A percentile compares a stretch with the other conserved stretches of the same genome.
Evolutionary conservation across 768 basidiomycete species (phyloP).

Genomic region (Nidularia pulvinata): DNA sequence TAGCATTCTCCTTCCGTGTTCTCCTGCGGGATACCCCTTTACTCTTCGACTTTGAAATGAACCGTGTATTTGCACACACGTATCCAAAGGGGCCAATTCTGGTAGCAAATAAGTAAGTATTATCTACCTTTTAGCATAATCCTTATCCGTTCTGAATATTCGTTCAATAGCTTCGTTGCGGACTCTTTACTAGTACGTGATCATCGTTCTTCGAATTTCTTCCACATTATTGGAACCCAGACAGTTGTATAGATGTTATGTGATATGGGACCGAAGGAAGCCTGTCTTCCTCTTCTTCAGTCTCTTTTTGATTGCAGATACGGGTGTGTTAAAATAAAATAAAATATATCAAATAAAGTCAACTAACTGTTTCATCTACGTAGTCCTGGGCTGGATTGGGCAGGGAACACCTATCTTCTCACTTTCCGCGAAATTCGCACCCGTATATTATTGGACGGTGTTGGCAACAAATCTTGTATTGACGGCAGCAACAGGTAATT

Average conservation of each 20-base stretch:
- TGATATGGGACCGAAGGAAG: conserved; percentile 14
- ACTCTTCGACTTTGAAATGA: neutral
- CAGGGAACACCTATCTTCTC: neutral
- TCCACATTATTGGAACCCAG: neutral
- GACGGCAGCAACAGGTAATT: conserved; percentile 18
- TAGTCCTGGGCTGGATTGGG: conserved; percentile 18
- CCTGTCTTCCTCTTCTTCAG: conserved; percentile 7
- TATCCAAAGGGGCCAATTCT: conserved; percentile 2
- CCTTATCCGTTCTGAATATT: neutral
- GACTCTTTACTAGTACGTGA: conserved; percentile 4
- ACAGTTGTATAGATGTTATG: conserved; percentile 4
- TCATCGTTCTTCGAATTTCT: neutral
- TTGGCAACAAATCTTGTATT: conserved; percentile 18
- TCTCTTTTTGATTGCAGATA: conserved; percentile 9
- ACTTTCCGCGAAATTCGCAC: conserved; percentile 1
- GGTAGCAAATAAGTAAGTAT: conserved; percentile 5
- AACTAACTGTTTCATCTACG: too few relatives aligned
- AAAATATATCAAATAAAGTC: neutral
- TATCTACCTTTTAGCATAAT: conserved; percentile 1
- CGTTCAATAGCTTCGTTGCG: conserved; percentile 3
- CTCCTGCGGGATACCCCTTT: conserved; percentile 1
- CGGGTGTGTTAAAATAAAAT: conserved; percentile 5
- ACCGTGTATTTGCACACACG: neutral
- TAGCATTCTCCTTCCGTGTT: conserved; percentile 6
- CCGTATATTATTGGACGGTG: conserved; percentile 18